These are phyloP conservation scores for Yamadazyma jaroonii DNA, from an alignment of 1,139 yeast species.

Conservation along the genomic window DNA sequence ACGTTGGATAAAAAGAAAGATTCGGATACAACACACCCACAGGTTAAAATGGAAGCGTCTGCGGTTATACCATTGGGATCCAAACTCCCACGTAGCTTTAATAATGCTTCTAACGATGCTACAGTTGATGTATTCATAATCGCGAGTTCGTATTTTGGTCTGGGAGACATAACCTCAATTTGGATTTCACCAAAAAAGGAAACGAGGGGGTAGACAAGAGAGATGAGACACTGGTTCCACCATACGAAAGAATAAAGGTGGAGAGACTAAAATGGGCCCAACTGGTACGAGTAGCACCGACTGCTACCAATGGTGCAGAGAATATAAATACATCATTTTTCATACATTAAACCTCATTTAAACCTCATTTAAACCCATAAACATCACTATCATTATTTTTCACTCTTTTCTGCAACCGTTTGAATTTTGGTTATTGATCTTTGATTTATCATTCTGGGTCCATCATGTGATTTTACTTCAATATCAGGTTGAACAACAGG, in stretches of 20 bases:
- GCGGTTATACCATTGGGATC: conserved; percentile 22
- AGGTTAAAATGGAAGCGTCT: conserved; percentile 58
- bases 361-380: too few relatives aligned
- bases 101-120: not conserved
- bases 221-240: too few relatives aligned
- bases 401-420: conserved; percentile 14
- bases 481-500: too few relatives aligned
- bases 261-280: too few relatives aligned
- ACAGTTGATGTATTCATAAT: not conserved
- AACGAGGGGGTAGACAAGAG: not conserved
- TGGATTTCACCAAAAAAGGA: not conserved
- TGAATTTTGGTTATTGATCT: conserved; percentile 21
- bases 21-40: conserved; percentile 74
- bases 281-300: too few relatives aligned
- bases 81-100: conserved; percentile 4
- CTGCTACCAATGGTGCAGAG: too few relatives aligned
- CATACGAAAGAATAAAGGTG: too few relatives aligned
- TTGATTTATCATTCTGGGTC: conserved; percentile 6
- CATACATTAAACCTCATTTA: too few relatives aligned
- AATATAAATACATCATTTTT: too few relatives aligned
- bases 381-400: not conserved
- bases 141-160: not conserved
- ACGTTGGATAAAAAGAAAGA: conserved; percentile 25
- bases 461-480: not conserved
- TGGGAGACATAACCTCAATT: not conserved